Conservation (phyloP, 2,329 filamentous ascomycete species). For the Lasiodiplodia sp. region DNA sequence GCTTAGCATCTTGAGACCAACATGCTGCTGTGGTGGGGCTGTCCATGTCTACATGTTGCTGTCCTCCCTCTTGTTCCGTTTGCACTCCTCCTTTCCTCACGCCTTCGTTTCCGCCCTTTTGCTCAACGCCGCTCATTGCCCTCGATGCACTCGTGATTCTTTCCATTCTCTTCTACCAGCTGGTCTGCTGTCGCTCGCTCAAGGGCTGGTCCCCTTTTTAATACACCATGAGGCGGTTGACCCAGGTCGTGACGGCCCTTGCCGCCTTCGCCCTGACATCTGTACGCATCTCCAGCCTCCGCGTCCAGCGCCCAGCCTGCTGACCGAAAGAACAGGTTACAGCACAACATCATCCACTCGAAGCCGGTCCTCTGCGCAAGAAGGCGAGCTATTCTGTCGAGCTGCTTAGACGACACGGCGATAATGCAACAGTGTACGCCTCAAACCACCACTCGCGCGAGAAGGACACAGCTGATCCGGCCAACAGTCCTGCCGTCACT, state of each 20-base stretch:
- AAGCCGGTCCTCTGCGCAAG: not conserved
- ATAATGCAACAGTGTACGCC: conserved; percentile 29
- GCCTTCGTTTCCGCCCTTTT: conserved; percentile 10
- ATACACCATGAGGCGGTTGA: conserved; percentile 17
- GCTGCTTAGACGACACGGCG: conserved; percentile 3
- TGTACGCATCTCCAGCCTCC: not conserved
- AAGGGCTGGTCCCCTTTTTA: conserved; percentile 29
- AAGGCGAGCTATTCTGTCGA: conserved; percentile 23
- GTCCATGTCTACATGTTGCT: conserved; percentile 10
- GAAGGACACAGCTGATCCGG: not conserved
- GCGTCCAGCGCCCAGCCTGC: not conserved
- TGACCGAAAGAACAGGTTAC: not conserved
- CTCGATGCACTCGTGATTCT: conserved; percentile 15
- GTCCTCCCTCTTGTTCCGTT: conserved; percentile 13
- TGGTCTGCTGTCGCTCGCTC: conserved; percentile 27
- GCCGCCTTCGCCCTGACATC: conserved; percentile 14
- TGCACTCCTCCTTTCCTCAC: not conserved
- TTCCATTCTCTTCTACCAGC: conserved; percentile 19
- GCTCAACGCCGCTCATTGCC: conserved; percentile 15
- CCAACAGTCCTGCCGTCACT: conserved; percentile 10
- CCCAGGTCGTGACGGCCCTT: conserved; percentile 16
- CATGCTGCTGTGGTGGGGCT: conserved; percentile 20
- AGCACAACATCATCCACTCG: conserved; percentile 19
- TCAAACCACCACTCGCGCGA: not conserved
- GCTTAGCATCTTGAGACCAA: conserved; percentile 15